Base-by-base conservation (phyloP, 495 filamentous ascomycete species). In the Bacidia rubella region DNA sequence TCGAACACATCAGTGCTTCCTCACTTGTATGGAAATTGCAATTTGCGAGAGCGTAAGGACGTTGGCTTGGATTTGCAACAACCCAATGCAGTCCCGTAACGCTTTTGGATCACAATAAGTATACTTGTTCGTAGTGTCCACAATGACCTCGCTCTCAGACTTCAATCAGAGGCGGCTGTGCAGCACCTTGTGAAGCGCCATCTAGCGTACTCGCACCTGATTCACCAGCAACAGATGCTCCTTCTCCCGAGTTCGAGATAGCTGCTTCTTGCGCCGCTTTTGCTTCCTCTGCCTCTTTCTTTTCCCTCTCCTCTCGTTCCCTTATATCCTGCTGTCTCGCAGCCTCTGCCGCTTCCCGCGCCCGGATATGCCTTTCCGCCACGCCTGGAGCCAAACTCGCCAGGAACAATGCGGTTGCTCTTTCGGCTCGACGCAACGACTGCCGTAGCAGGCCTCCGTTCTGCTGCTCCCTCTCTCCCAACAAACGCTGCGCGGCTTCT, bases 311-410 rank as follows among this genome's bases (percentile, higher is more conserved):
- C 49, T 68, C 70, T n/a, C 62, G 66, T 46, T 74, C 63, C 43
- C 66, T 66, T 54, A 71, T 60, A 56, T 72, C 66, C 32, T 71
- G 74, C 60, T 77, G 68, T 43, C 72, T 72, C 24, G 71, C 74
- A 21, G 69, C 72, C 57, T 80, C 80, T 7, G 78, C 77, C 2
- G 73, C 78, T 59, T 84, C 81, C 35, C 81, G 72, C 32, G 78
- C 81, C 54, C 75, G 73, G 43, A 94, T 86, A 60, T 92, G 84
- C 42, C 86, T 68, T 65, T 95, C 89, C 0, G 87, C 86, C 12
- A 95, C 73, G 7, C 89, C 89, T 0, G 89, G 89, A 25, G 87
- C 79, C 49, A 95, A 69, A 66, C 85, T 92, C 4, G 87, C 87
- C 32, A 95, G 64, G 59, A 95, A 90, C 26, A 95, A 69, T 12